Evolutionary conservation across 306 rosid genomes (phyloP).

Genomic region (Cucumis cinereus): DNA sequence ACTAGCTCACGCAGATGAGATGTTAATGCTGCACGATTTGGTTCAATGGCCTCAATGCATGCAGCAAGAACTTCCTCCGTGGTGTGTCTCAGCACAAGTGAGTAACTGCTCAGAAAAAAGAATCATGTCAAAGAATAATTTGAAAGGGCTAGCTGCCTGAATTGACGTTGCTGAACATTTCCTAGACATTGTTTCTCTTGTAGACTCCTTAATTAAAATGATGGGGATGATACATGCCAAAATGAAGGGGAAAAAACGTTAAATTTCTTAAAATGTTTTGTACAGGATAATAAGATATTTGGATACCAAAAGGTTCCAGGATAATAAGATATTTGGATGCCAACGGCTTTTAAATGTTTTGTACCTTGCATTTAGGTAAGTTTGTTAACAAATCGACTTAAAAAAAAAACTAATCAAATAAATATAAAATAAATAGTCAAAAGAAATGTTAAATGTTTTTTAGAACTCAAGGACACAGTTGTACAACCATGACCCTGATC

Average conservation of each 20-base stretch:
- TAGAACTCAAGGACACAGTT: too few species aligned
- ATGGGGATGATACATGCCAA: neutral
- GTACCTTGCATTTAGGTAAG: neutral
- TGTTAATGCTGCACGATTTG: slow-evolving; percentile 64
- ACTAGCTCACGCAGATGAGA: slow-evolving; percentile 57
- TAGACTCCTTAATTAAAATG: neutral
- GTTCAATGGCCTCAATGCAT: slow-evolving; percentile 74
- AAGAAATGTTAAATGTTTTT: neutral
- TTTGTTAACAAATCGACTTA: neutral
- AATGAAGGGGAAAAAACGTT: neutral
- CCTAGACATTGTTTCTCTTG: neutral
- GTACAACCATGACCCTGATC: too few species aligned
- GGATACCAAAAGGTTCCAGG: slow-evolving; percentile 8
- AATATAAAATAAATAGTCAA: neutral
- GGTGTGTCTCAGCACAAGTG: slow-evolving; percentile 91
- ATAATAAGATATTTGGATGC: slow-evolving; percentile 7
- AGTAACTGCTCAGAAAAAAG: slow-evolving; percentile 42
- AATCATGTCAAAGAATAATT: neutral
- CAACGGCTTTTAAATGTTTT: neutral
- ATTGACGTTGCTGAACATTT: neutral
- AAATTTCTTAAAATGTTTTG: neutral
- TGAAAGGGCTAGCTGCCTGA: neutral
- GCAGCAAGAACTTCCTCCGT: slow-evolving; percentile 95
- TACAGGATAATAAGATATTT: neutral
- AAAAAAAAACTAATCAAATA: neutral